Percentiles rank a stretch among this genome's conserved stretches.
Evolutionary conservation across 176 grass and related monocot species (phyloP).

Genomic region (Aechmea fasciata): DNA sequence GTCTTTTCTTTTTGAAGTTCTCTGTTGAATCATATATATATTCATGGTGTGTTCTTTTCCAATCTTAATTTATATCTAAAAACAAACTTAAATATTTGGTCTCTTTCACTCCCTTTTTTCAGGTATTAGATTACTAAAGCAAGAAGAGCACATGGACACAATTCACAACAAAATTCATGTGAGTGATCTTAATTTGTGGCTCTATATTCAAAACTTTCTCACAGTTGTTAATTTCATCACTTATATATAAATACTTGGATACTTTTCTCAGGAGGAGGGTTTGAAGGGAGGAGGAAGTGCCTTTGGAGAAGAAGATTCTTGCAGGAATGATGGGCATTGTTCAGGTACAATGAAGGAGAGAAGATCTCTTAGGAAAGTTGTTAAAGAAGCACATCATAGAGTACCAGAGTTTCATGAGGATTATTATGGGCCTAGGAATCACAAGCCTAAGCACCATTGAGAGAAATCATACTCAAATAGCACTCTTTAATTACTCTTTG

Average conservation of each 20-base stretch:
- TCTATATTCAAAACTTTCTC: background rate
- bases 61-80: background rate
- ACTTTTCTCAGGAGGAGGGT: background rate
- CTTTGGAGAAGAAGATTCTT: background rate
- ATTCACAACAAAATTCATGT: slow-evolving; percentile 29
- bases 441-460: slow-evolving; percentile 54
- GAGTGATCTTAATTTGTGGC: background rate
- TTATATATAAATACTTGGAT: background rate
- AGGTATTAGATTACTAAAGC: slow-evolving; percentile 46
- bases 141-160: slow-evolving; percentile 24
- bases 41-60: background rate
- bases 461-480: slow-evolving; percentile 2
- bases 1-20: background rate
- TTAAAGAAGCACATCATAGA: slow-evolving; percentile 14
- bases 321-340: slow-evolving; percentile 18
- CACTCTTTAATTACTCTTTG: background rate
- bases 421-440: slow-evolving; percentile 38
- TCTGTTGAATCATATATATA: background rate
- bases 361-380: slow-evolving; percentile 24
- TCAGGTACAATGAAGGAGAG: slow-evolving; percentile 45
- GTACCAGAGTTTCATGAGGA: slow-evolving; percentile 56
- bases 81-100: background rate
- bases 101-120: background rate
- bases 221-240: background rate
- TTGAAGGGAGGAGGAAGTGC: background rate